Evolutionary conservation across 1,139 yeast species (phyloP).

Genomic region (Hyphopichia pseudoburtonii): DNA sequence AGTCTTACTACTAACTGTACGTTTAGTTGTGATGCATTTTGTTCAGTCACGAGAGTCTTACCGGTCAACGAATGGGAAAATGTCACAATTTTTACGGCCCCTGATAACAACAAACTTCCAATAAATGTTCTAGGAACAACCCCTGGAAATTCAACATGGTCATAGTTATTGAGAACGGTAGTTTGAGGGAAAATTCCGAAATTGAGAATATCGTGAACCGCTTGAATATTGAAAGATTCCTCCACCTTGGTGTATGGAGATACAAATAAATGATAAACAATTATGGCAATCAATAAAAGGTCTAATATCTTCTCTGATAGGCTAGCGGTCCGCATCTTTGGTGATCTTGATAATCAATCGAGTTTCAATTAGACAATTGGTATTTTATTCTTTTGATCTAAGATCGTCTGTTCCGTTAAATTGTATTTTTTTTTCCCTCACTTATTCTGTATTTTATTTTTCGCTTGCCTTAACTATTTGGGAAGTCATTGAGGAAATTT

Average conservation of each 20-base stretch:
- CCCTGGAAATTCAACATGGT: slow-evolving; percentile 81
- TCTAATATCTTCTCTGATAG: slow-evolving; percentile 16
- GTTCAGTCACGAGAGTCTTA: slow-evolving; percentile 16
- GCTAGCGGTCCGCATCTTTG: background rate
- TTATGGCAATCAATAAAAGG: slow-evolving; percentile 22
- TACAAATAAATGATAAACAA: slow-evolving; percentile 45
- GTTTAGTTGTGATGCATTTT: slow-evolving; percentile 28
- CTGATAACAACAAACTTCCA: slow-evolving; percentile 64
- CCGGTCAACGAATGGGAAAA: slow-evolving; percentile 16
- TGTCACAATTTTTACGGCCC: slow-evolving; percentile 33
- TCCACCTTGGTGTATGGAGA: slow-evolving; percentile 92
- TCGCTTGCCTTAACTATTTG: too few relatives aligned
- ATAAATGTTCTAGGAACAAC: slow-evolving; percentile 85
- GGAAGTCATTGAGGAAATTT: too few relatives aligned
- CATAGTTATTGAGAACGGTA: slow-evolving; percentile 47
- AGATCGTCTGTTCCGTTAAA: too few relatives aligned
- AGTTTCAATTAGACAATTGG: too few relatives aligned
- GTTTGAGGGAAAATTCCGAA: slow-evolving; percentile 53
- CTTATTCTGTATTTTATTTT: too few relatives aligned
- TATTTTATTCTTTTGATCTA: too few relatives aligned
- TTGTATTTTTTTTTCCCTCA: too few relatives aligned
- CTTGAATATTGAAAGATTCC: slow-evolving; percentile 90
- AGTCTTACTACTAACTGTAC: slow-evolving; percentile 54
- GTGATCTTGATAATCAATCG: too few relatives aligned
- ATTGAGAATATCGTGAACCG: slow-evolving; percentile 75